Base-by-base conservation (phyloP, 2,329 filamentous ascomycete species). In the Xylariaceae sp. region DNA sequence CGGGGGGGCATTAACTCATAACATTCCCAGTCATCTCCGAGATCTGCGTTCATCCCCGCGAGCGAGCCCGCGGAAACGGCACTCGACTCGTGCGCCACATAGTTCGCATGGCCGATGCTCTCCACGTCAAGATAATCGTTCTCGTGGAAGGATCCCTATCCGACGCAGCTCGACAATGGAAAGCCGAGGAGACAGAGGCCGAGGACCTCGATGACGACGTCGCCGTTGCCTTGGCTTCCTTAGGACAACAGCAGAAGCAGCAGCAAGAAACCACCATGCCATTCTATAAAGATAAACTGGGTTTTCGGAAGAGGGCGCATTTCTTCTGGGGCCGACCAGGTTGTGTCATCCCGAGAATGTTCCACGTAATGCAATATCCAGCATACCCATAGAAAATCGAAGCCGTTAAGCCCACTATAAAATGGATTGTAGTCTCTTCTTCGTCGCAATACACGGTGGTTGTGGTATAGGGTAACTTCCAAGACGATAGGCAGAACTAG, bases 361-460 rank as follows among this genome's bases (percentile, higher is more conserved):
- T 60, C 37, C 49, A 60, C 41, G 50, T 60, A n/a, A 58, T 60
- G 58, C 55, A 60, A 48, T 56, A 60, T 34, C 50, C 57, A 34
- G 39, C 51, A 42, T 31, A 37, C 11, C 26, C n/a, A 8, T 57
- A 49, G 34, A 26, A 2, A 44, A 6, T 29, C 8, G 29, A 49
- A 35, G 30, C 32, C n/a, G 31, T n/a, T 19, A 19, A 19, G 19
- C 19, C 19, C 19, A 19, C 19, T 2, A 19, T 19, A 19, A 19
- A 19, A 19, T 19, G 19, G 32, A 47, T 44, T 35, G 31, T 41
- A 9, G 31, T 44, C 12, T 35, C 30, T 41, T 49, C 9, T 45
- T 42, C 6, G 11, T 46, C 19, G 40, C 30, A 54, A 39, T 12
- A 41, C 29, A 40, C 34, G 19, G 19, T 19, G 19, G 19, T 19